Evolutionary conservation across 495 filamentous ascomycete species (phyloP).

Genomic region (Penicillium subrubescens): DNA sequence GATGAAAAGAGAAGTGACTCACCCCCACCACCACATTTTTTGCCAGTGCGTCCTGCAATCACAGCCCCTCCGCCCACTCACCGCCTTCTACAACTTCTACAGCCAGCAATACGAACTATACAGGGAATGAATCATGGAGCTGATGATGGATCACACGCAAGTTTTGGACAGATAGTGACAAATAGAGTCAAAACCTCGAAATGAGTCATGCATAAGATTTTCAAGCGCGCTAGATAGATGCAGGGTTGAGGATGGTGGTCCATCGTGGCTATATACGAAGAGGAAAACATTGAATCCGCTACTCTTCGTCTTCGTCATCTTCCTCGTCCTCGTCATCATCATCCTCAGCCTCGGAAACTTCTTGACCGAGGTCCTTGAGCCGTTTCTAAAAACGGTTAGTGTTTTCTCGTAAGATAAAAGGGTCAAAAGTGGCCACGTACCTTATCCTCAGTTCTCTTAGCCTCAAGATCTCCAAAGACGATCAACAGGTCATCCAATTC

Average conservation of each 20-base stretch:
- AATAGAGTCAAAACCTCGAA: not conserved
- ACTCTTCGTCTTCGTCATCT: slow-evolving; percentile 59
- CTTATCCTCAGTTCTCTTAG: slow-evolving; percentile 80
- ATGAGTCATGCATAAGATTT: not conserved
- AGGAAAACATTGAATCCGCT: slow-evolving; percentile 15
- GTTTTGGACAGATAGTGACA: not conserved
- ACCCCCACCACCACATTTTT: slow-evolving; percentile 39
- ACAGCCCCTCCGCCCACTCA: slow-evolving; percentile 8
- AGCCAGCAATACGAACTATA: slow-evolving; percentile 6
- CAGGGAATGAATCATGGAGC: not conserved
- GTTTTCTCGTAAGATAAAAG: not conserved
- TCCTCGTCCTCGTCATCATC: slow-evolving; percentile 67
- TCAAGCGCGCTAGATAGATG: not conserved
- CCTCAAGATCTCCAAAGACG: slow-evolving; percentile 87
- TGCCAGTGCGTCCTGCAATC: slow-evolving; percentile 25
- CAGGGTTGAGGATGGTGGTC: not conserved
- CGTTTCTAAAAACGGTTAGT: slow-evolving; percentile 58
- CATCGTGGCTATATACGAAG: slow-evolving; percentile 20
- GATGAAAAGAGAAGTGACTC: slow-evolving; percentile 37
- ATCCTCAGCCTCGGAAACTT: slow-evolving; percentile 78
- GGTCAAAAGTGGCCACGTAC: slow-evolving; percentile 46
- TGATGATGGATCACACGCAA: not conserved
- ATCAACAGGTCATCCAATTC: slow-evolving; percentile 85
- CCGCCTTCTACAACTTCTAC: slow-evolving; percentile 20
- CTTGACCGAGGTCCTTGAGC: slow-evolving; percentile 70